Evolutionary conservation across 176 grass and related monocot species (phyloP).

Genomic region (Ensete ventricosum): DNA sequence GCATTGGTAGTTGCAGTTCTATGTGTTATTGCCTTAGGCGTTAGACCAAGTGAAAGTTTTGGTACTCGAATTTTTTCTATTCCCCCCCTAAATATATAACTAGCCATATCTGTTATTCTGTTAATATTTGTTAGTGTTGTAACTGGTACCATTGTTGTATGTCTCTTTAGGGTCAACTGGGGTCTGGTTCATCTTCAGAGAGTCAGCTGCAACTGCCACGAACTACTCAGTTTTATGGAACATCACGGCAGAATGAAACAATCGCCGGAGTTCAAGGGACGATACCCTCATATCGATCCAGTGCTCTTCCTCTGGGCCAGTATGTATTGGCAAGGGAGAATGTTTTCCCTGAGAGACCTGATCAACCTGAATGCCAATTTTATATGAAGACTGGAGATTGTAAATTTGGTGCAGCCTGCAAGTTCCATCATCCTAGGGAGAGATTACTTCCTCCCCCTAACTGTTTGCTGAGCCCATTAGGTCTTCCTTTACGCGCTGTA

Average conservation of each 20-base stretch:
- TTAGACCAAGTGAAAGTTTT: neutral
- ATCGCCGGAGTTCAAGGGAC: slow-evolving; percentile 52
- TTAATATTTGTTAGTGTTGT: slow-evolving; percentile 7
- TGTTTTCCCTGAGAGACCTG: slow-evolving; percentile 92
- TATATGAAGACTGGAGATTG: slow-evolving; percentile 99
- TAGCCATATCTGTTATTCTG: neutral
- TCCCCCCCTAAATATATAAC: neutral
- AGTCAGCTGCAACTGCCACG: slow-evolving; percentile 48
- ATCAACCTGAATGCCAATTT: slow-evolving; percentile 95
- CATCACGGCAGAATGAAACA: slow-evolving; percentile 63
- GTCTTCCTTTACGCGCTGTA: slow-evolving; percentile 90
- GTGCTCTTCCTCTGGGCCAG: slow-evolving; percentile 44
- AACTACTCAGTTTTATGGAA: slow-evolving; percentile 53
- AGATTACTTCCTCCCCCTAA: slow-evolving; percentile 62
- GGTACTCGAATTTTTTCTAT: neutral
- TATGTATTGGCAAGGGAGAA: slow-evolving; percentile 65
- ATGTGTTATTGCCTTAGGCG: no score
- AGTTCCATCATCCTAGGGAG: slow-evolving; percentile 92
- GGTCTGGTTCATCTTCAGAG: slow-evolving; percentile 58
- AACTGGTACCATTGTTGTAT: slow-evolving; percentile 6
- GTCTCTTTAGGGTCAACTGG: slow-evolving; percentile 38
- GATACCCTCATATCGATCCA: slow-evolving; percentile 42
- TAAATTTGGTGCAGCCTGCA: slow-evolving; percentile 93
- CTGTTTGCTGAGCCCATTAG: slow-evolving; percentile 79
- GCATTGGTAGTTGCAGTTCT: no score